Conservation (phyloP, 2,329 filamentous ascomycete genomes). For the Fusarium longipes region DNA sequence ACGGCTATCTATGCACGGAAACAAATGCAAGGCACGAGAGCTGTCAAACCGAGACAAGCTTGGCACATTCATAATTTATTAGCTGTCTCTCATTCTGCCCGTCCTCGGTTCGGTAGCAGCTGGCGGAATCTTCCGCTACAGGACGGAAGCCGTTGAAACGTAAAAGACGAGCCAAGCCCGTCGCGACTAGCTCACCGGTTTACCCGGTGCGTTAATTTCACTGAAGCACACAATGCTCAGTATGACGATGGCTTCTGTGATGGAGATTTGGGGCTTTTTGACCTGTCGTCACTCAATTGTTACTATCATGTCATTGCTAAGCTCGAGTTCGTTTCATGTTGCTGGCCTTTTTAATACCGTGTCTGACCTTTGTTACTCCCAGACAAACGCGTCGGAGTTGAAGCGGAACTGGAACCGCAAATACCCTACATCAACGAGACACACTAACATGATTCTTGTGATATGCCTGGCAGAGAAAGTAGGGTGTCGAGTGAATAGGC, state of each 20-base stretch:
- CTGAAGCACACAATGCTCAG: neutral
- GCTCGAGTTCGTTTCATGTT: neutral
- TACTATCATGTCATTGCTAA: neutral
- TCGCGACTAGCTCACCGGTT: constrained; percentile 4
- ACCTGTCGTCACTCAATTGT: neutral
- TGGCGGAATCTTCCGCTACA: constrained; percentile 15
- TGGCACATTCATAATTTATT: constrained; percentile 18
- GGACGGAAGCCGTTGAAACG: constrained; percentile 1
- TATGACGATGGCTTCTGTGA: neutral
- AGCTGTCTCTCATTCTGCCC: neutral
- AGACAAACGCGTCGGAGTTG: neutral
- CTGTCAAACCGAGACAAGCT: constrained; percentile 35
- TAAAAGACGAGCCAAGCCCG: neutral
- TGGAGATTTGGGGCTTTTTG: neutral
- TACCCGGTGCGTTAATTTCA: constrained; percentile 23
- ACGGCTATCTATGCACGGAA: neutral
- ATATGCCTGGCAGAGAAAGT: neutral
- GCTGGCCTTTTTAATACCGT: neutral
- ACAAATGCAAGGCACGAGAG: constrained; percentile 18
- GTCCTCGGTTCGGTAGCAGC: neutral
- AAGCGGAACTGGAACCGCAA: neutral
- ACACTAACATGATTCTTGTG: neutral
- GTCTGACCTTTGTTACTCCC: neutral
- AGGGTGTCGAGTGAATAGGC: neutral
- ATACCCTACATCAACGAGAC: neutral